Evolutionary conservation across 257 asterid genomes (phyloP), one percentile per base, ranked within the genome.

Genomic region (Jasminum sambac): DNA sequence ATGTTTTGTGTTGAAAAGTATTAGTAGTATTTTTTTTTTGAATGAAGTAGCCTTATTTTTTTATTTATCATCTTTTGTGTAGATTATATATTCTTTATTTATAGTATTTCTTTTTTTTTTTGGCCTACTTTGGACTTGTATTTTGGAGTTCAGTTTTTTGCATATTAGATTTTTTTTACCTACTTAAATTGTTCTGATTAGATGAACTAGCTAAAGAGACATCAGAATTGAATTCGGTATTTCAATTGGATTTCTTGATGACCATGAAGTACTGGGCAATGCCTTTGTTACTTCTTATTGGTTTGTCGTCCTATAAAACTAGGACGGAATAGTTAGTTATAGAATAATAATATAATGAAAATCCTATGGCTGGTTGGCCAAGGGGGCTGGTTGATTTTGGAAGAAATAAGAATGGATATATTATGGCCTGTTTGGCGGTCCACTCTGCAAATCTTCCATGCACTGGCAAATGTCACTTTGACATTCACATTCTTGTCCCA

Each of bases 201-300:
- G n/a, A n/a, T n/a, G n/a, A n/a, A n/a, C n/a, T n/a, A n/a, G n/a
- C n/a, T n/a, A n/a, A n/a, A n/a, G n/a, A 30, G 36, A 30, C 36
- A 30, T 1, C 36, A 30, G 36, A 30, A 1, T 1, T 30, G 2
- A 30, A 30, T 30, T 30, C 36, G 36, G 36, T 30, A 30, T 73
- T 74, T 37, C 50, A 14, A 63, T 24, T 46, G 40, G 75, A 74
- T 81, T 77, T 79, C 50, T 67, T 73, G 72, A 64, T 69, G 40
- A 5, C 66, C 70, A 69, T 72, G 62, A 67, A 67, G n/a, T n/a
- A n/a, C 74, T 61, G 42, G 24, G 71, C 55, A 39, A 68, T 72
- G 62, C 75, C 69, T 77, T 79, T 81, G n/a, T 67, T 26, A 85
- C 84, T 37, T 62, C 58, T 72, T 70, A 68, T 78, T 82, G 62